These are phyloP conservation scores for Phytopythium cucurbitacearum DNA, from an alignment of 352 stramenopile genomes.

Conservation along the genomic window DNA sequence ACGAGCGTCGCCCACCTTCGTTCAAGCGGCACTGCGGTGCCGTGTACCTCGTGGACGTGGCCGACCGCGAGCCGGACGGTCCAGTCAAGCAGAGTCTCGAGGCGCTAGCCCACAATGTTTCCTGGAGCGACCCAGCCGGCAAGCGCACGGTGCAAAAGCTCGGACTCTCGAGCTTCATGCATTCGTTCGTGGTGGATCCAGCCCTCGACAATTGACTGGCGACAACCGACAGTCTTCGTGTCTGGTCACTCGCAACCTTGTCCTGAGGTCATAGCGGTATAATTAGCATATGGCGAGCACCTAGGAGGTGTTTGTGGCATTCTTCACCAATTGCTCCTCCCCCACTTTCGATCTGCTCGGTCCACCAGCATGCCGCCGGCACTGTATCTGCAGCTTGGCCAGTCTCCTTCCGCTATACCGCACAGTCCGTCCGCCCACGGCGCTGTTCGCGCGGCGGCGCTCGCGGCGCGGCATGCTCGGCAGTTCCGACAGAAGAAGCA, in stretches of 20 bases:
- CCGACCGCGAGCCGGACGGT: conserved; percentile 27
- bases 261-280: no score
- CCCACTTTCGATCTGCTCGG: no score
- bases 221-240: neutral
- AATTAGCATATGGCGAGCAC: no score
- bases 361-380: no score
- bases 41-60: conserved; percentile 50
- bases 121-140: conserved; percentile 60
- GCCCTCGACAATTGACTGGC: conserved; percentile 29
- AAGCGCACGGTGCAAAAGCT: conserved; percentile 74
- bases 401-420: no score
- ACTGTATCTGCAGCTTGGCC: neutral
- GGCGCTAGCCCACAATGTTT: conserved; percentile 62
- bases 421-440: conserved; percentile 19
- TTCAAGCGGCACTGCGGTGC: conserved; percentile 36
- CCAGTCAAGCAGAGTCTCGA: conserved; percentile 63
- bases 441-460: conserved; percentile 35
- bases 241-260: no score
- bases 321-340: no score
- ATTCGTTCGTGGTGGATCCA: conserved; percentile 33
- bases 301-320: no score
- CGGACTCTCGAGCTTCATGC: conserved; percentile 56
- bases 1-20: conserved; percentile 43
- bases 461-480: conserved; percentile 44
- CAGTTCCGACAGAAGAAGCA: conserved; percentile 31